Base-by-base conservation (phyloP, 192 early-diverging fungal species). In the Phlyctochytrium planicorne region DNA sequence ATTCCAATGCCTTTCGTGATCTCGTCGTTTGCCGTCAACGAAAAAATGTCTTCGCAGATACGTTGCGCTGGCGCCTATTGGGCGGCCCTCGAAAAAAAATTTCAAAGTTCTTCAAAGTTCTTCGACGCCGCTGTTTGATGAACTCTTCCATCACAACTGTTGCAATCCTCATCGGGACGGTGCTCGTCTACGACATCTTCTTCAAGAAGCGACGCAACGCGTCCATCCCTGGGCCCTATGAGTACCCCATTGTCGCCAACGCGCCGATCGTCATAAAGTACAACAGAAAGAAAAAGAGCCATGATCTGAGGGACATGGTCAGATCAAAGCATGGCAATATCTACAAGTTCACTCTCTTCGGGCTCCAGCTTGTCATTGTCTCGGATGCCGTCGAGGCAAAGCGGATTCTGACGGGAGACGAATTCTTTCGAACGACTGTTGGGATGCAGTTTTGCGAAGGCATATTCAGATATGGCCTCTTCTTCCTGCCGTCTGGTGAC, bases 401-500 rank as follows among this genome's bases (percentile, higher is more conserved):
- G 6, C 40, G 40, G 40, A 20, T 47, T 6, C 40, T 47, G 40
- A 14, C 40, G 40, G 40, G 40, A 47, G 40, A 20, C 40, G 40
- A 47, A 6, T 47, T 47, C 20, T 47, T 6, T 6, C 40, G 40
- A 6, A 47, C 40, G 10, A 20, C 6, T 20, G 20, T 14, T 6
- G 40, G 10, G 20, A 6, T 14, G 40, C 10, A 6, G 40, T 20
- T 47, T 6, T 6, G 6, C 40, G 40, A 47, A 20, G 40, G 20
- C 20, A 6, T 47, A 20, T 47, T 6, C 40, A 47, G 20, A 20
- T 47, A 70, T 69, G 69, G 67, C 14, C 64, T 84, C 25, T 84
- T 82, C 60, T 23, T 67, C 2, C 23, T 80, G 20, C 73, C 68
- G 2, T 23, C 63, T 23, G 80, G 68, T 20, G 74, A 76, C 2